phyloP scores from a whole-genome alignment of 2,329 filamentous ascomycete species.

The Ceratocystis colombiana region DNA sequence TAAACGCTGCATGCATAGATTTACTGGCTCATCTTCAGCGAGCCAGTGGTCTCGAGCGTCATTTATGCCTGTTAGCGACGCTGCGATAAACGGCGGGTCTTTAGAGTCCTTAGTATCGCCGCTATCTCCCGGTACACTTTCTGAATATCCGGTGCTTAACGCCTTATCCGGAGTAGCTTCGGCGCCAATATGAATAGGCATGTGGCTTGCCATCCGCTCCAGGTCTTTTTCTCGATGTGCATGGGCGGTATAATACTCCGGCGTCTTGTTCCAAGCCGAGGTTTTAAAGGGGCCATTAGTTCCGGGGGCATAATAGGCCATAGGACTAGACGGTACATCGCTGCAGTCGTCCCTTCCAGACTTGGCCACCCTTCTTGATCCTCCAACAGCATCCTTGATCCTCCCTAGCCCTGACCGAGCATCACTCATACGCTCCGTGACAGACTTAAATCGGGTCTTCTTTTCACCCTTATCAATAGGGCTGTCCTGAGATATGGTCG shows the following conservation, averaged over 20 bases:
- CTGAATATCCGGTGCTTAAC: background rate
- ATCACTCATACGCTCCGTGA: constrained; percentile 68
- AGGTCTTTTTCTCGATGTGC: constrained; percentile 14
- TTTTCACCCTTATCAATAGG: constrained; percentile 35
- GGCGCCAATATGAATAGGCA: background rate
- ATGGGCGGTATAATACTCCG: constrained; percentile 44
- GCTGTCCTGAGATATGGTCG: constrained; percentile 14
- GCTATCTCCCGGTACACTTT: constrained; percentile 19
- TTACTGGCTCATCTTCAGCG: constrained; percentile 11
- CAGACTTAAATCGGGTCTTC: constrained; percentile 64
- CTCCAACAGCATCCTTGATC: constrained; percentile 75
- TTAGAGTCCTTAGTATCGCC: background rate
- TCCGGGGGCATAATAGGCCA: constrained; percentile 22
- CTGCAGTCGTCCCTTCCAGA: constrained; percentile 46
- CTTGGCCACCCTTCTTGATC: constrained; percentile 43
- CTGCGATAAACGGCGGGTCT: background rate
- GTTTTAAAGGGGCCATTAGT: constrained; percentile 32
- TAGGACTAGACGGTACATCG: constrained; percentile 31
- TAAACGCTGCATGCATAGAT: constrained; percentile 31
- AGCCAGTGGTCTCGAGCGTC: constrained; percentile 17
- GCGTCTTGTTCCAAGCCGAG: constrained; percentile 56
- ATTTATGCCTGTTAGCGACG: background rate
- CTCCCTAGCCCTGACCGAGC: constrained; percentile 72
- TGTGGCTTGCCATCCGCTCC: background rate
- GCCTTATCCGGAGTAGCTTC: constrained; percentile 12